Percentiles rank a stretch among this genome's conserved stretches.
These are phyloP conservation scores for Plenodomus lindquistii DNA, from an alignment of 2,329 filamentous ascomycete species.

Conservation along the genomic window DNA sequence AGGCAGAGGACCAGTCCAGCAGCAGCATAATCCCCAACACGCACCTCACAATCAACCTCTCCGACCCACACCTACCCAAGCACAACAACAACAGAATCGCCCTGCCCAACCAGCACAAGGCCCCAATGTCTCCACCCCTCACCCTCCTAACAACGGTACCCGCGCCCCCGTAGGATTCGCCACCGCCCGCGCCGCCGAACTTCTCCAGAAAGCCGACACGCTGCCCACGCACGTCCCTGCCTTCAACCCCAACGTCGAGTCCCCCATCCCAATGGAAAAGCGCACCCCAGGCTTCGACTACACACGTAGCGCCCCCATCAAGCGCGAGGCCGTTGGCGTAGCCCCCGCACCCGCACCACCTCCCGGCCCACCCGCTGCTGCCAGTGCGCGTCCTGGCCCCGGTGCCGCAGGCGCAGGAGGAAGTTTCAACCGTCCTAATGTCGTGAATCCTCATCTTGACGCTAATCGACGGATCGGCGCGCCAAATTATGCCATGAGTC, in stretches of 20 bases:
- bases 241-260: conserved; percentile 56
- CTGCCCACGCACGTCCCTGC: conserved; percentile 40
- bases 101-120: conserved; percentile 14
- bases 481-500: conserved; percentile 43
- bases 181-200: conserved; percentile 50
- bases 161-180: conserved; percentile 50
- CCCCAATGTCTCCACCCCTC: conserved; percentile 13
- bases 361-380: conserved; percentile 11
- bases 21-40: conserved; percentile 24
- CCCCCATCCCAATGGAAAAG: conserved; percentile 71
- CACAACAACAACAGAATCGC: conserved; percentile 23
- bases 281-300: conserved; percentile 90
- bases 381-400: background rate
- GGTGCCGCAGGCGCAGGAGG: background rate
- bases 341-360: conserved; percentile 18
- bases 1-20: conserved; percentile 21
- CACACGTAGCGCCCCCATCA: conserved; percentile 72
- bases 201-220: conserved; percentile 41
- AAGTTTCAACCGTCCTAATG: conserved; percentile 41
- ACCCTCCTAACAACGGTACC: conserved; percentile 18
- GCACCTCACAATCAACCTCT: conserved; percentile 24
- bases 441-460: conserved; percentile 55
- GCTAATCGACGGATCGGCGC: conserved; percentile 51
- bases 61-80: conserved; percentile 31
- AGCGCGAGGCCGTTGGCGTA: conserved; percentile 49